Percentiles rank a stretch among this genome's conserved stretches.
These are phyloP conservation scores for Teratosphaeriaceae sp. DNA, from an alignment of 2,329 filamentous ascomycete genomes.

Conservation along the genomic window DNA sequence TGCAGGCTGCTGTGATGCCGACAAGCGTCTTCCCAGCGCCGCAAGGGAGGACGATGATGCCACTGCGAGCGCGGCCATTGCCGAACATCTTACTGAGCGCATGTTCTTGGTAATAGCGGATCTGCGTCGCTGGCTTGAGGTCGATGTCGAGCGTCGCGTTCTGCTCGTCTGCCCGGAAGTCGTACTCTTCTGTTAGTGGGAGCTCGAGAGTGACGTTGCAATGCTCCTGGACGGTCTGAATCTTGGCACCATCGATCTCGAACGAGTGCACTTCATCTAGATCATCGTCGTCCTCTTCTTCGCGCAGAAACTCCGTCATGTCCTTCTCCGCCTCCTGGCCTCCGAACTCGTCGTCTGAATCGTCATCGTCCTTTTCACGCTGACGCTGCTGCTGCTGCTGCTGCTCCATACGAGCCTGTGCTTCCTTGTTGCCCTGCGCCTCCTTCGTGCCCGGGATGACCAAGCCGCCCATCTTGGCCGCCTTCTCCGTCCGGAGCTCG, in stretches of 20 bases:
- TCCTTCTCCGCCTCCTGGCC: conserved; percentile 40
- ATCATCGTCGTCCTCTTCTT: conserved; percentile 80
- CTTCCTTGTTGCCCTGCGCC: conserved; percentile 80
- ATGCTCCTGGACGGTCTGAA: conserved; percentile 82
- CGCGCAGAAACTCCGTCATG: conserved; percentile 61
- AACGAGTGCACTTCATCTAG: conserved; percentile 88
- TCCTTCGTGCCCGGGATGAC: conserved; percentile 94
- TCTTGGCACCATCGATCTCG: conserved; percentile 74
- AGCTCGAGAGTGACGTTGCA: conserved; percentile 74
- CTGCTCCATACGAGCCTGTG: conserved; percentile 43
- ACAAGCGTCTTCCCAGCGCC: conserved; percentile 96
- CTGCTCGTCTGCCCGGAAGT: conserved; percentile 83
- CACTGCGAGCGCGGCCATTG: conserved; percentile 93
- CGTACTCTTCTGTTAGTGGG: conserved; percentile 92
- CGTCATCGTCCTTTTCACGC: conserved; percentile 44
- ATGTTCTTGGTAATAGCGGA: conserved; percentile 93
- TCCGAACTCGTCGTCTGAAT: conserved; percentile 51
- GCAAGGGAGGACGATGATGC: conserved; percentile 94
- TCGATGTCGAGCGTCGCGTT: conserved; percentile 94
- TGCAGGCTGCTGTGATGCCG: conserved; percentile 96
- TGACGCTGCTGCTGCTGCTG: conserved; percentile 30
- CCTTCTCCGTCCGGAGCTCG: conserved; percentile 69
- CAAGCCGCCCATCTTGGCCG: conserved; percentile 77
- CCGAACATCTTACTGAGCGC: conserved; percentile 99
- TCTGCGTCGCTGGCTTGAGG: conserved; percentile 79